Base-by-base conservation (phyloP, 352 stramenopile genomes). In the Phytophthora lateralis region DNA sequence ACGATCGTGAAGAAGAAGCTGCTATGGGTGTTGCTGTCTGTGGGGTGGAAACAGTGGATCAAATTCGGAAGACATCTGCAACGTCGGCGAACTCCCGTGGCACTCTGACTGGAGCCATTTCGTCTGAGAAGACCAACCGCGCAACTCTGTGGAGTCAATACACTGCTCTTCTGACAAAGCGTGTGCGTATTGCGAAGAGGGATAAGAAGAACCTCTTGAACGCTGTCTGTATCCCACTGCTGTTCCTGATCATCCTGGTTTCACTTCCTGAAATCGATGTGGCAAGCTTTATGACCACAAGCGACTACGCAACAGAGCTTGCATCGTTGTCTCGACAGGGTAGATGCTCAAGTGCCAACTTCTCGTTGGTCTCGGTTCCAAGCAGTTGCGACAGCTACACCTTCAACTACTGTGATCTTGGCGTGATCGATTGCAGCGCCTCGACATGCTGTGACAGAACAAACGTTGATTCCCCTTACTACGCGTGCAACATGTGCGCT, bases 121-220 rank as follows among this genome's bases (percentile, higher is more conserved):
- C 67, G 6, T 50, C 60, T 30, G 60, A 70, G 14, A 45, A 26
- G 35, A 73, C 69, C 6, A 47, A 63, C 15, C n/a, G 44, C 6
- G 64, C 66, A 9, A 73, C 71, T 1, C 62, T 88, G 15, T 63
- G 65, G 42, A 55, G 53, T n/a, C 81, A 93, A 51, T 85, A 81
- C 34, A 46, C 34, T 0, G 78, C 73, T 6, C 55, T 90, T 2
- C 9, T 89, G 38, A 78, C 60, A 11, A 92, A 92, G 59, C 79
- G 80, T 21, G 35, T 89, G 15, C 77, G 76, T 5, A 88, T 90
- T 41, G 71, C 83, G 3, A 84, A 79, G 46, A 71, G 80, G 3
- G 83, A 92, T 35, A 76, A 77, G 54, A 88, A 89, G 58, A 88
- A 74, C 29, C 48, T 84, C 30, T 37, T 88, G 30, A 86, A 89